Conservation (phyloP, 257 asterid species). For the Cordia subcordata region DNA sequence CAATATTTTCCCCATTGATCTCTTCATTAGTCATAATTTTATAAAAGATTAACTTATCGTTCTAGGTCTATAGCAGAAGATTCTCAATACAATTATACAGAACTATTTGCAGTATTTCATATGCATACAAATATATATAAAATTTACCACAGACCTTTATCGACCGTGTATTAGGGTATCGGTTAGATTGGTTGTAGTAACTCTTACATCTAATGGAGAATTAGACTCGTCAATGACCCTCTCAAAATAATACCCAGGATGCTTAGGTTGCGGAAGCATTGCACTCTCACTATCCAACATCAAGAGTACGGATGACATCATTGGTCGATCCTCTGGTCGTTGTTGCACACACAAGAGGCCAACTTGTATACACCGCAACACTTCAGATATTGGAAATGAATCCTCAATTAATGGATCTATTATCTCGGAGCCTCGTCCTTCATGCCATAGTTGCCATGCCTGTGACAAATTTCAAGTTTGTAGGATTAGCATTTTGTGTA, state of each 20-base stretch:
- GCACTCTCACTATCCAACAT: conserved; percentile 18
- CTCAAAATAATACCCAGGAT: conserved; percentile 23
- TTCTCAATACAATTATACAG: too few relatives aligned
- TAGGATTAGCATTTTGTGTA: not conserved
- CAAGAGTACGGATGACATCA: conserved; percentile 16
- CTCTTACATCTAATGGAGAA: not conserved
- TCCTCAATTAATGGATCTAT: conserved; percentile 14
- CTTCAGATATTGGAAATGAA: conserved; percentile 5
- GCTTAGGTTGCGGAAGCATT: conserved; percentile 16
- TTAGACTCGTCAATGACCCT: not conserved
- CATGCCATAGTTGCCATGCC: conserved; percentile 33
- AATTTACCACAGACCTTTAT: too few relatives aligned
- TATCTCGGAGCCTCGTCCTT: conserved; percentile 27
- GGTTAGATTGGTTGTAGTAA: not conserved
- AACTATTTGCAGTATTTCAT: too few relatives aligned
- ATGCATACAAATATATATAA: too few relatives aligned
- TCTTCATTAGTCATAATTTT: too few relatives aligned
- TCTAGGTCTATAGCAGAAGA: too few relatives aligned
- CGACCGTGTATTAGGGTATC: too few relatives aligned
- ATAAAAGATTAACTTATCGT: too few relatives aligned
- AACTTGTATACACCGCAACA: conserved; percentile 20
- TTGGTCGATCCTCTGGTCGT: conserved; percentile 19
- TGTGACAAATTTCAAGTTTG: conserved; percentile 10
- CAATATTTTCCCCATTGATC: too few relatives aligned
- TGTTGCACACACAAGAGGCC: conserved; percentile 28